Percentiles rank a stretch among this genome's conserved stretches.
phyloP scores from a whole-genome alignment of 495 filamentous ascomycete species.

The Aspergillus wentii region DNA sequence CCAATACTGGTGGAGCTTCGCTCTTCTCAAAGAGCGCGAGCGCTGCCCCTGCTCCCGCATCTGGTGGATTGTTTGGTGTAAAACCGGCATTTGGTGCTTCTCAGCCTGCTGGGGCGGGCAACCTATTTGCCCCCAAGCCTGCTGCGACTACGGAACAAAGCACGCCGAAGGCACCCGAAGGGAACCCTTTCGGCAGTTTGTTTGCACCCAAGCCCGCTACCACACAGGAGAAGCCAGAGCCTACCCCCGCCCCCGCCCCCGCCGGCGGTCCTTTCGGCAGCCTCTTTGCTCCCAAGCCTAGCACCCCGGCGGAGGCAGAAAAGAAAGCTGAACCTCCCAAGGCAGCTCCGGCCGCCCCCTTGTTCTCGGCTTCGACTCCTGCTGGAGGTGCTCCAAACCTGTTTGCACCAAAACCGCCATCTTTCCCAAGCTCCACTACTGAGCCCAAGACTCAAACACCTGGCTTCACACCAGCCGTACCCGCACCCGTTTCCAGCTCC shows the following conservation, averaged over 20 bases:
- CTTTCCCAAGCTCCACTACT: background rate
- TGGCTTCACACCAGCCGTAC: background rate
- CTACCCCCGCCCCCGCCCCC: background rate
- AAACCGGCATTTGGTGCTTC: constrained; percentile 9
- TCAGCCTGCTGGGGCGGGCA: constrained; percentile 15
- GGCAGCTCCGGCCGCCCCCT: background rate
- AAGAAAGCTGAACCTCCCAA: constrained; percentile 4
- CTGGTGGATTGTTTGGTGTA: constrained; percentile 10
- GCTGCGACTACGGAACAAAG: constrained; percentile 5
- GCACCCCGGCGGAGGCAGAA: background rate
- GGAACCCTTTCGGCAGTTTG: constrained; percentile 4
- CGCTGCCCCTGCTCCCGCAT: constrained; percentile 5
- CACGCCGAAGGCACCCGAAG: constrained; percentile 7
- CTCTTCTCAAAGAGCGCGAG: constrained; percentile 15
- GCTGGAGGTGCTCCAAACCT: constrained; percentile 2
- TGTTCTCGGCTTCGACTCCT: constrained; percentile 9
- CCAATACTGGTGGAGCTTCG: constrained; percentile 7
- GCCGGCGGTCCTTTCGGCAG: constrained; percentile 9
- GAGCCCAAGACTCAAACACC: constrained; percentile 2
- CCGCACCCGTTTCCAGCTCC: constrained; percentile 4
- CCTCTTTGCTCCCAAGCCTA: constrained; percentile 16
- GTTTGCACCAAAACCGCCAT: background rate
- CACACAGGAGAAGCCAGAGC: constrained; percentile 1
- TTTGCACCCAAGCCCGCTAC: constrained; percentile 8
- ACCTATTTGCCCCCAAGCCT: constrained; percentile 18